A percentile compares a stretch with the other conserved stretches of the same genome.
Evolutionary conservation across 148 eudicot genomes (phyloP).

Genomic region (Dysphania ambrosioides): DNA sequence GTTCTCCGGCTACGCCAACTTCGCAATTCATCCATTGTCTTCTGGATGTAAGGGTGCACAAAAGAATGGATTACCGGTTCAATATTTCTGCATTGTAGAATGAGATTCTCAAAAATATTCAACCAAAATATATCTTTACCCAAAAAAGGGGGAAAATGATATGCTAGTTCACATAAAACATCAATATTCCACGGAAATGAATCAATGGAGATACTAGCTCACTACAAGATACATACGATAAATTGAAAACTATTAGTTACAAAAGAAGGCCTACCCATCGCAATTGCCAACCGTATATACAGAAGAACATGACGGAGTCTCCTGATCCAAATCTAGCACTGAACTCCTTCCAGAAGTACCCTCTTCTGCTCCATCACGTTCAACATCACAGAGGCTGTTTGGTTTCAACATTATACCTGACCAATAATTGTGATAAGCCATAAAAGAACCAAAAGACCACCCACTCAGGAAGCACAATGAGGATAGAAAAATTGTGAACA

Average conservation of each 20-base stretch:
- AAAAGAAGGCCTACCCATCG: slow-evolving; percentile 35
- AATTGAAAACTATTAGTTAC: neutral
- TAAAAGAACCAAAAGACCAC: neutral
- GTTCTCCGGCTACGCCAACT: slow-evolving; percentile 23
- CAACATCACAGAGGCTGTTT: slow-evolving; percentile 27
- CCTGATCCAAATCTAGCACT: slow-evolving; percentile 33
- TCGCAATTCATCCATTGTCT: slow-evolving; percentile 43
- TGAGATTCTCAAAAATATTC: neutral
- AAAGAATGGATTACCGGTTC: slow-evolving; percentile 37
- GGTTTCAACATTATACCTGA: slow-evolving; percentile 27
- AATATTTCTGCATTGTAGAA: slow-evolving; percentile 41
- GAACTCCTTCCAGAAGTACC: slow-evolving; percentile 30
- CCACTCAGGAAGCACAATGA: neutral
- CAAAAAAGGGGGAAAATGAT: neutral
- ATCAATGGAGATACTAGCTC: neutral
- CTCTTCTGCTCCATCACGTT: slow-evolving; percentile 34
- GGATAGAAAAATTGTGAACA: neutral
- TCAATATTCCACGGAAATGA: neutral
- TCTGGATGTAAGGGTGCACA: slow-evolving; percentile 55
- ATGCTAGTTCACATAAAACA: slow-evolving; percentile 2
- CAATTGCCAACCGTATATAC: slow-evolving; percentile 22
- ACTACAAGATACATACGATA: neutral
- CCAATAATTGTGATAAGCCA: slow-evolving; percentile 3
- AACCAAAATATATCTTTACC: no score
- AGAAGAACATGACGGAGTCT: slow-evolving; percentile 30